Base-by-base conservation (phyloP, 441 rosid species). In the Daphne laureola region DNA sequence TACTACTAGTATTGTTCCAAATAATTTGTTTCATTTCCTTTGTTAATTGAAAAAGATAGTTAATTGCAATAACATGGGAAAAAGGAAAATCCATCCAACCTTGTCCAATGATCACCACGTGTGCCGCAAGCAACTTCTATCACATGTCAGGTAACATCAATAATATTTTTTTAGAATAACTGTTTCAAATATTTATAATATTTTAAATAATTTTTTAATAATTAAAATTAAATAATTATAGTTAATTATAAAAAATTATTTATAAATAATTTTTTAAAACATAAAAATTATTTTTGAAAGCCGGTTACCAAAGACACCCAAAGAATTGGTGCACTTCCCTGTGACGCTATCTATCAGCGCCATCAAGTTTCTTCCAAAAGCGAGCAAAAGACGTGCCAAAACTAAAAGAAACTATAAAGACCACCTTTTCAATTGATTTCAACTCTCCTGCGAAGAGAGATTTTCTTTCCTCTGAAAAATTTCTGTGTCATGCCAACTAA, bases 401-500 rank as follows among this genome's bases (percentile, higher is more conserved):
- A 46, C 51, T 14, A 21, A 43, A 31, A 35, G 38, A 18, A 48
- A 43, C 49, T 49, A 55, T 47, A 58, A 44, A 59, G 53, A 57
- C 17, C 25, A 43, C 46, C 48, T 38, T 43, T 17, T 23, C 52
- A 42, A 42, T 14, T 64, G 51, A 61, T 12, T 18, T 50, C 27
- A 44, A 50, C 51, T 40, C 35, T 55, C 13, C 38, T 38, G 55
- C 21, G 25, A 40, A 27, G 8, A 53, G 21, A 31, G 38, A 17
- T 12, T 17, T 4, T 53, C 43, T 55, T 23, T 43, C 26, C 26
- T 17, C 13, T 23, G 16, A 40, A 45, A 18, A 53, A 51, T 25
- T 48, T 21, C 25, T 12, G 26, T 12, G 26, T 21, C 61, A 70
- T 63, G 74, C 72, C 54, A 53, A 52, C 55, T 16, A 38, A 16